phyloP scores from a whole-genome alignment of 164 flowering plant species.

The Vitis riparia region DNA sequence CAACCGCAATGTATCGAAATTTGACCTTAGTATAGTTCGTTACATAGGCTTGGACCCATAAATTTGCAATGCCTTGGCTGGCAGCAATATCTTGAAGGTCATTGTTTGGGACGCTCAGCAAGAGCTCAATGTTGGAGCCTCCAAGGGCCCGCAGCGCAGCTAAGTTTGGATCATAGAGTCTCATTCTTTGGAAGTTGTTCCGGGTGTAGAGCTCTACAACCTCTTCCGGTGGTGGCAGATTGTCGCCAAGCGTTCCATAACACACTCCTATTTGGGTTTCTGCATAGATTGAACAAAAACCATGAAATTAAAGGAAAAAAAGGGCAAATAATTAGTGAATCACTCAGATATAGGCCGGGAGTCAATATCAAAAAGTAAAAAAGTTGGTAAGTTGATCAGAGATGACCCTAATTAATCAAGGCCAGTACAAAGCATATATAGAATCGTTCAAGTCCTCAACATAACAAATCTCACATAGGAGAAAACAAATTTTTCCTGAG shows the following conservation, averaged over 20 bases:
- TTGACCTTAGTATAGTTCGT: conserved; percentile 13
- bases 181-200: conserved; percentile 16
- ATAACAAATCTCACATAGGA: too few relatives aligned
- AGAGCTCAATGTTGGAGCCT: conserved; percentile 23
- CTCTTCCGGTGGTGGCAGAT: conserved; percentile 11
- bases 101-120: conserved; percentile 16
- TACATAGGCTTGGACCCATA: conserved; percentile 25
- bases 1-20: conserved; percentile 25
- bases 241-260: conserved; percentile 17
- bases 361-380: too few relatives aligned
- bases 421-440: too few relatives aligned
- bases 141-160: conserved; percentile 21
- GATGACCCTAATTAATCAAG: too few relatives aligned
- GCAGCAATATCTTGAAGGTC: conserved; percentile 14
- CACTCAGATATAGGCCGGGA: too few relatives aligned
- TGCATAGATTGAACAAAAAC: not conserved
- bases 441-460: too few relatives aligned
- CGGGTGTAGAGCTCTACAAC: conserved; percentile 15
- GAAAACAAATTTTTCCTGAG: too few relatives aligned
- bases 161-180: conserved; percentile 19
- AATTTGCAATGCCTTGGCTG: conserved; percentile 10
- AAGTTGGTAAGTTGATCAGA: too few relatives aligned
- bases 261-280: conserved; percentile 15
- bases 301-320: too few relatives aligned
- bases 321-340: too few relatives aligned